Percentiles rank a stretch among this genome's conserved stretches.
These are phyloP conservation scores for Metschnikowia continentalis DNA, from an alignment of 805 yeast genomes.

Conservation along the genomic window DNA sequence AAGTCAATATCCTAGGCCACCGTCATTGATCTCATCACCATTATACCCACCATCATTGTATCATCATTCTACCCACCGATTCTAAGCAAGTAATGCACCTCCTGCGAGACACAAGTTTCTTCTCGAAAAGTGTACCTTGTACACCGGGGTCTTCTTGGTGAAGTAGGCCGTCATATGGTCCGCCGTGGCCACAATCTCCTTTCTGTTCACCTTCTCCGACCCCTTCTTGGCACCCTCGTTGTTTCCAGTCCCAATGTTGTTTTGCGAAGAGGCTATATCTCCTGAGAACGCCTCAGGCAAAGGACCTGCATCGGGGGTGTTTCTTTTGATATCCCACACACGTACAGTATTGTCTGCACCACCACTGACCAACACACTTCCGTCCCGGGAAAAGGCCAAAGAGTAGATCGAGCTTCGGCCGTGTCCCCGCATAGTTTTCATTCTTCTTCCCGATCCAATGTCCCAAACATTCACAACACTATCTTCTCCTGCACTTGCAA, in stretches of 20 bases:
- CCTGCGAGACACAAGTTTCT: constrained; percentile 89
- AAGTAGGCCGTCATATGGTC: constrained; percentile 93
- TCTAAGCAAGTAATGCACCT: constrained; percentile 60
- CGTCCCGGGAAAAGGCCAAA: constrained; percentile 79
- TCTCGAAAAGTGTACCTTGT: constrained; percentile 87
- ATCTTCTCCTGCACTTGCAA: constrained; percentile 94
- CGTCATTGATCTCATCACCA: no score
- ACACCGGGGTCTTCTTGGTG: constrained; percentile 92
- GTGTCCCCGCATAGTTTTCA: constrained; percentile 93
- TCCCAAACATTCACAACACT: constrained; percentile 89
- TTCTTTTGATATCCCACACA: constrained; percentile 91
- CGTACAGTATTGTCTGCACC: constrained; percentile 91
- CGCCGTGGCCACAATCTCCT: constrained; percentile 73
- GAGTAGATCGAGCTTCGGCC: constrained; percentile 85
- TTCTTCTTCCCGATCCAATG: constrained; percentile 80
- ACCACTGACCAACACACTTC: constrained; percentile 83
- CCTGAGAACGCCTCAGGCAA: constrained; percentile 65
- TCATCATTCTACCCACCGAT: neutral
- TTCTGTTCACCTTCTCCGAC: constrained; percentile 41
- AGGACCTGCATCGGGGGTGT: constrained; percentile 74
- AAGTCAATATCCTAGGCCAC: no score
- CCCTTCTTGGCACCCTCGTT: constrained; percentile 21
- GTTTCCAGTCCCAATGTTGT: constrained; percentile 6
- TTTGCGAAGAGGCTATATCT: constrained; percentile 8
- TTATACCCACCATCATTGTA: no score